phyloP scores from a whole-genome alignment of 768 basidiomycete species.

The Termitomyces sp. region DNA sequence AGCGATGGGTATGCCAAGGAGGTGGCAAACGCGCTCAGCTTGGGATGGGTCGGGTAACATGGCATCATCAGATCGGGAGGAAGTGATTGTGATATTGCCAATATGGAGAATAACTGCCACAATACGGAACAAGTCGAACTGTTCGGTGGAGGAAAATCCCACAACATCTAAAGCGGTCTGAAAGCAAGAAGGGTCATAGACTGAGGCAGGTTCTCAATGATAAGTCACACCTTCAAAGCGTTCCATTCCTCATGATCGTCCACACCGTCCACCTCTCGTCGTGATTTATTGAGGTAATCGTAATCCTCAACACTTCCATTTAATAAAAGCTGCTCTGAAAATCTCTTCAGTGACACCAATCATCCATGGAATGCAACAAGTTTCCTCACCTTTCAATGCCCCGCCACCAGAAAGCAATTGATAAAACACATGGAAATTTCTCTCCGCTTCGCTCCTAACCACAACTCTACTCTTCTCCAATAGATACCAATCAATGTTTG shows the following conservation, averaged over 20 bases:
- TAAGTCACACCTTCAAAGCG: slow-evolving; percentile 52
- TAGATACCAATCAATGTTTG: slow-evolving; percentile 98
- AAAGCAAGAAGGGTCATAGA: neutral
- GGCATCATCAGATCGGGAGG: slow-evolving; percentile 75
- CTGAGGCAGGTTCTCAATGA: neutral
- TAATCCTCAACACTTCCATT: slow-evolving; percentile 74
- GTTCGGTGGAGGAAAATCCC: slow-evolving; percentile 80
- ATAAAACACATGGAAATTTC: slow-evolving; percentile 97
- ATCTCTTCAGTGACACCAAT: neutral
- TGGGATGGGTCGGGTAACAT: slow-evolving; percentile 76
- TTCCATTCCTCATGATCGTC: slow-evolving; percentile 90
- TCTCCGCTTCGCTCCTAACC: slow-evolving; percentile 78
- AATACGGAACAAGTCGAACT: slow-evolving; percentile 89
- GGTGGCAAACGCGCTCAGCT: slow-evolving; percentile 84
- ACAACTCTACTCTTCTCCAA: slow-evolving; percentile 97
- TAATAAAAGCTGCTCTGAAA: slow-evolving; percentile 65
- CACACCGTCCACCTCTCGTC: slow-evolving; percentile 91
- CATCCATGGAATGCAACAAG: neutral
- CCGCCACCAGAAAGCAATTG: slow-evolving; percentile 81
- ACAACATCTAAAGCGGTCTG: slow-evolving; percentile 84
- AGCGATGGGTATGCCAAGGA: slow-evolving; percentile 80
- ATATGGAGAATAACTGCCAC: slow-evolving; percentile 93
- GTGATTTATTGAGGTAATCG: slow-evolving; percentile 85
- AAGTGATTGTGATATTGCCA: slow-evolving; percentile 83
- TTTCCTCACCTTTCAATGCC: slow-evolving; percentile 54